phyloP scores from a whole-genome alignment of 2,329 filamentous ascomycete species.

The Fusarium sp. region DNA sequence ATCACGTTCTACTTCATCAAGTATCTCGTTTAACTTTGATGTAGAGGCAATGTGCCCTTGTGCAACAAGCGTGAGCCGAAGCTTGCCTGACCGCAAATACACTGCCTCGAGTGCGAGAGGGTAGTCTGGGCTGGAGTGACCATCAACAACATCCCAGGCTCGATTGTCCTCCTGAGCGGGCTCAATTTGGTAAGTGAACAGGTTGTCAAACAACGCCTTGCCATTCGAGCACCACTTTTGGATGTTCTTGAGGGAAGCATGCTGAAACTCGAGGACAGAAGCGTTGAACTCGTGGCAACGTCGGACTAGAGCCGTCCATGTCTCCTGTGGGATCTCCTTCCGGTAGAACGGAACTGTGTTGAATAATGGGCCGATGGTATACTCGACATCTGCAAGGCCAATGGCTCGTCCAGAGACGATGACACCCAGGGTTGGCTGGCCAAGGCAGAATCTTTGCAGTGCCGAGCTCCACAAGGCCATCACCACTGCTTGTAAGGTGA shows the following conservation, averaged over 20 bases:
- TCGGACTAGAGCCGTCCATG: slow-evolving; percentile 70
- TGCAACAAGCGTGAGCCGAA: slow-evolving; percentile 71
- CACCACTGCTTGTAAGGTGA: slow-evolving; percentile 83
- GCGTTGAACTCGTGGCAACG: slow-evolving; percentile 79
- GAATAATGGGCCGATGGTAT: slow-evolving; percentile 85
- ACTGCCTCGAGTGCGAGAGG: slow-evolving; percentile 82
- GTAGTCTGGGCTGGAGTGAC: slow-evolving; percentile 70
- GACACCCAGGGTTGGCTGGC: slow-evolving; percentile 73
- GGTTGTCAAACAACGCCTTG: slow-evolving; percentile 77
- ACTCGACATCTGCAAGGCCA: slow-evolving; percentile 72
- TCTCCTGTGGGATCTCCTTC: slow-evolving; percentile 55
- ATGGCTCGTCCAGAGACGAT: slow-evolving; percentile 84
- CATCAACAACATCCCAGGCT: slow-evolving; percentile 68
- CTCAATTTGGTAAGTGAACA: slow-evolving; percentile 84
- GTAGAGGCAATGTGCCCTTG: slow-evolving; percentile 57
- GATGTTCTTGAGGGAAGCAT: slow-evolving; percentile 79
- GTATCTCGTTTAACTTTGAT: slow-evolving; percentile 40
- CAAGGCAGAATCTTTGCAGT: slow-evolving; percentile 63
- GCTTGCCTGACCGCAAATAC: slow-evolving; percentile 57
- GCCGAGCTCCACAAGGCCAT: slow-evolving; percentile 80
- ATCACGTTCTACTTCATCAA: slow-evolving; percentile 54
- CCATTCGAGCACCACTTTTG: slow-evolving; percentile 79
- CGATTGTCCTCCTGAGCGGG: slow-evolving; percentile 42
- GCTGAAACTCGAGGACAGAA: slow-evolving; percentile 75
- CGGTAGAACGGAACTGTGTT: slow-evolving; percentile 85